Base-by-base conservation (phyloP, 2,329 filamentous ascomycete genomes). In the Chrysoporthe austroafricana region DNA sequence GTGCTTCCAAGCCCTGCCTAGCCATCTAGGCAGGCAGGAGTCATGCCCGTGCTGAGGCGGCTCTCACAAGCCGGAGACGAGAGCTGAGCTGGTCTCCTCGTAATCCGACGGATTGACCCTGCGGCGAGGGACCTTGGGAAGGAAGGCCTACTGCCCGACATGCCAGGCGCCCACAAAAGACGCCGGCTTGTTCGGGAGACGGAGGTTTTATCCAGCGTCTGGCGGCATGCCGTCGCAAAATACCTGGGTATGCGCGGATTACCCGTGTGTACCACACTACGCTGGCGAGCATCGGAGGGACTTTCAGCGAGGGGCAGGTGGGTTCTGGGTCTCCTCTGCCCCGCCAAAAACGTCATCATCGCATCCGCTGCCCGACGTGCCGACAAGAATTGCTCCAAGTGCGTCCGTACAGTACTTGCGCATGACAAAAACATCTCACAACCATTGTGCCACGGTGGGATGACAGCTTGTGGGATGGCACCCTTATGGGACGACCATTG, bases 321-420 rank as follows among this genome's bases (percentile, higher is more conserved):
- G 60, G 44, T 9, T 62, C 43, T 62, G n/a, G 36, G 11, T 43
- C 39, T 26, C 18, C 48, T 21, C 39, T 63, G 62, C 62, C 62
- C 62, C 62, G 50, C 62, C 62, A 63, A 63, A 43, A 63, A 63
- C 62, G 62, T 63, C 62, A 63, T 63, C 39, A 44, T 3, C 18
- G 39, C 32, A 56, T 44, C 34, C 3, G 32, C 62, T 57, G 34
- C 26, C 61, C 48, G 61, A 63, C 21, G 52, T 57, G 36, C 62
- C 50, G 50, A 36, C 36, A 63, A 9, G 48, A 52, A 26, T 13
- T 26, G 26, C 26, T 26, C 26, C 26, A 54, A 32, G 8, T 39
- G 6, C 9, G 6, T 39, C 36, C 9, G 36, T 39, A 39, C 36
- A 34, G 50, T 26, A 26, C 26, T 26, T 26, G 26, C 26, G 26